A percentile compares a stretch with the other conserved stretches of the same genome.
Evolutionary conservation across 495 filamentous ascomycete species (phyloP).

Genomic region (Penicillium ucsense): DNA sequence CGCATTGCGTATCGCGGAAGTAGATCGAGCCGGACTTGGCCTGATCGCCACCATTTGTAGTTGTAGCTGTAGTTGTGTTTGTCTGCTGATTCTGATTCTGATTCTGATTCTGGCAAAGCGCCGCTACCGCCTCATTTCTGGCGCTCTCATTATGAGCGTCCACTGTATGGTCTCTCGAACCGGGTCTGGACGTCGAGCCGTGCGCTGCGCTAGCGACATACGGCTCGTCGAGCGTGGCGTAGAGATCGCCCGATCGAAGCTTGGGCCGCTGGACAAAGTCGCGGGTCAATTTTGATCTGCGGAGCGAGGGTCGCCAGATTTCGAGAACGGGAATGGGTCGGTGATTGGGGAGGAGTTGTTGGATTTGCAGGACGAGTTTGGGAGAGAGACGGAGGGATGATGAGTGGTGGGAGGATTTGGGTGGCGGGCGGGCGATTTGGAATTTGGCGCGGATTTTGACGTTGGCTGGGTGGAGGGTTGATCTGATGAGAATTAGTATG

Average conservation of each 20-base stretch:
- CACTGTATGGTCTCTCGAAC: background rate
- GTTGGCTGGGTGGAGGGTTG: constrained; percentile 1
- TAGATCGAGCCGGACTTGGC: constrained; percentile 6
- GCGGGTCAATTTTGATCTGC: constrained; percentile 17
- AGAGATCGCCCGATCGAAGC: constrained; percentile 23
- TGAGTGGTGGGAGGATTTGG: constrained; percentile 8
- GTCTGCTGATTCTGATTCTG: too few species aligned
- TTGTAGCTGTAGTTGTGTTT: too few species aligned
- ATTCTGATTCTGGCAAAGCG: constrained; percentile 6
- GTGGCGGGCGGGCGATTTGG: constrained; percentile 27
- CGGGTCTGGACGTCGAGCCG: constrained; percentile 4
- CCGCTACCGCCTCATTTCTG: constrained; percentile 13
- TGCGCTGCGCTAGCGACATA: constrained; percentile 4
- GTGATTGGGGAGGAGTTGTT: constrained; percentile 23
- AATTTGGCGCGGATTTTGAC: constrained; percentile 22
- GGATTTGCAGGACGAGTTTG: constrained; percentile 29
- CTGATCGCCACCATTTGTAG: background rate
- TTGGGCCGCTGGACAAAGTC: constrained; percentile 16
- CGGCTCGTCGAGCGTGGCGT: constrained; percentile 22
- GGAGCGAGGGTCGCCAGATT: constrained; percentile 25
- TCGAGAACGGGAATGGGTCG: constrained; percentile 28
- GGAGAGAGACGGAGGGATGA: constrained; percentile 21
- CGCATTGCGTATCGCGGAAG: constrained; percentile 12
- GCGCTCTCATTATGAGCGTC: background rate
- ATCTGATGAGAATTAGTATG: constrained; percentile 1